Percentiles rank a stretch among this genome's conserved stretches.
Evolutionary conservation across 139 green algal species (phyloP).

Genomic region (Coelastrella sp.): DNA sequence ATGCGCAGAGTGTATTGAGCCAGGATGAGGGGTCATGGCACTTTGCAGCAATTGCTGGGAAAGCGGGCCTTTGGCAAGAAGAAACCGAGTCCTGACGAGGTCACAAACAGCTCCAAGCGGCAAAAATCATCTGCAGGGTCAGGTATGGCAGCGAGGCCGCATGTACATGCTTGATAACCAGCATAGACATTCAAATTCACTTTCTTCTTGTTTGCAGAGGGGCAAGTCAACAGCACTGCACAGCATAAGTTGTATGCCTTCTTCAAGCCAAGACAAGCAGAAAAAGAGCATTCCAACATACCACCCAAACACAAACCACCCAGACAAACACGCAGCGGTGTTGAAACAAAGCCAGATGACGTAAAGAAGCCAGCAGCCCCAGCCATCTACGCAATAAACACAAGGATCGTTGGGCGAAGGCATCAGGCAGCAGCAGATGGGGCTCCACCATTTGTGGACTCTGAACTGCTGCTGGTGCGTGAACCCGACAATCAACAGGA

Average conservation of each 20-base stretch:
- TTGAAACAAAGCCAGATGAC: too few species aligned
- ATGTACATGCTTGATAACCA: too few species aligned
- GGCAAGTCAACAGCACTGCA: background rate
- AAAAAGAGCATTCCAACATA: background rate
- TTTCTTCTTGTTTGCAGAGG: background rate
- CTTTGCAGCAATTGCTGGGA: conserved; percentile 37
- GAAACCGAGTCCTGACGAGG: background rate
- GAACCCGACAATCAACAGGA: conserved; percentile 50
- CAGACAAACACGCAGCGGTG: background rate
- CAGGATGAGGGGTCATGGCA: conserved; percentile 31
- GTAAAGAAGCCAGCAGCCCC: too few species aligned
- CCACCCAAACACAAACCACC: background rate
- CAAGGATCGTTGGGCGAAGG: conserved; percentile 8
- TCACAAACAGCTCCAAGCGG: background rate
- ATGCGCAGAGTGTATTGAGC: background rate
- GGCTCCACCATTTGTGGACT: background rate
- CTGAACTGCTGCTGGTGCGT: conserved; percentile 12
- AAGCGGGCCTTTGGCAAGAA: background rate
- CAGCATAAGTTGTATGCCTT: conserved; percentile 16
- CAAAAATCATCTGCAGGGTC: background rate
- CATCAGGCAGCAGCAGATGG: conserved; percentile 17
- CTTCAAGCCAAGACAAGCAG: background rate
- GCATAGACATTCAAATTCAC: too few species aligned
- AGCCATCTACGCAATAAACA: background rate
- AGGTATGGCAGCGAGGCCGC: too few species aligned